Conservation (phyloP, 306 rosid genomes). For the Vigna angularis region DNA sequence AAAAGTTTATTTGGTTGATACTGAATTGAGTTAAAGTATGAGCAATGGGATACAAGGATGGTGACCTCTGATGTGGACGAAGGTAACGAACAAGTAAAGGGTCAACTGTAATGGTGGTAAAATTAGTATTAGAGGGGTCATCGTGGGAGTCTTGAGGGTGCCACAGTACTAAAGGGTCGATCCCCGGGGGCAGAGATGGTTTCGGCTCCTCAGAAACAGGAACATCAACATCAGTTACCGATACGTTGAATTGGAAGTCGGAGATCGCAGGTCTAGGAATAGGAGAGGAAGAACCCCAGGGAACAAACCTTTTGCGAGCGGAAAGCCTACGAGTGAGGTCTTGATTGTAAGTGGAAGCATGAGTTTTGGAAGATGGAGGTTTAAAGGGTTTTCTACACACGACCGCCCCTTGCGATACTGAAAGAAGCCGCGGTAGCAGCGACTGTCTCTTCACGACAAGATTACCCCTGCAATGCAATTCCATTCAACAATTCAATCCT, state of each 20-base stretch:
- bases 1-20: neutral
- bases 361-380: conserved; percentile 70
- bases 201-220: conserved; percentile 38
- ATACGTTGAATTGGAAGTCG: conserved; percentile 14
- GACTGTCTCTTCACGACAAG: conserved; percentile 83
- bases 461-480: conserved; percentile 56
- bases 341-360: conserved; percentile 56
- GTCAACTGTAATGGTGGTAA: conserved; percentile 65
- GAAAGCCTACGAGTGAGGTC: conserved; percentile 81
- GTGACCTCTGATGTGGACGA: conserved; percentile 87
- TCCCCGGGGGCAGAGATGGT: conserved; percentile 69
- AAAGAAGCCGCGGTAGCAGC: conserved; percentile 82
- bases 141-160: conserved; percentile 56
- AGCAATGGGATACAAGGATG: neutral
- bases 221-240: conserved; percentile 22
- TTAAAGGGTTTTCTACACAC: conserved; percentile 91
- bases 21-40: neutral
- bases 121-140: conserved; percentile 48
- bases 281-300: conserved; percentile 76
- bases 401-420: conserved; percentile 69
- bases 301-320: conserved; percentile 90
- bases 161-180: conserved; percentile 89
- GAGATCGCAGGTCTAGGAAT: conserved; percentile 43
- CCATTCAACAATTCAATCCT: neutral
- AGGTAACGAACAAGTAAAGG: conserved; percentile 89